Conservation (phyloP, 345 rosid species). For the Balakata baccata region DNA sequence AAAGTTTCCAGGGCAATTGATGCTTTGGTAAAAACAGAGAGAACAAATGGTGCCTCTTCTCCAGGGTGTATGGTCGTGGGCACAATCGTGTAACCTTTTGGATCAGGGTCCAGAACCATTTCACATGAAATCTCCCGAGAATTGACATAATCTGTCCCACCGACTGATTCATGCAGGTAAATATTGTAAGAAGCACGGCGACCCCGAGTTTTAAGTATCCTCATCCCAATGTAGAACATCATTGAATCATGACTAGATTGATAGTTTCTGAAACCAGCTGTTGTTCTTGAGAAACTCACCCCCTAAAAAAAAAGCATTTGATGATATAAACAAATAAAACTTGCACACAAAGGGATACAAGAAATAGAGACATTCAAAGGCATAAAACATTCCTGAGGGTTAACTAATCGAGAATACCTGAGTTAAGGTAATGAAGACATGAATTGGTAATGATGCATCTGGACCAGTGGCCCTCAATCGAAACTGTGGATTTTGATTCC, state of each 20-base stretch:
- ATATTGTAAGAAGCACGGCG: conserved; percentile 93
- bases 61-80: conserved; percentile 99
- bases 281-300: conserved; percentile 92
- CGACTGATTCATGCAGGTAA: conserved; percentile 96
- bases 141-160: conserved; percentile 99
- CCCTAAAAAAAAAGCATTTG: conserved; percentile 50
- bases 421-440: conserved; percentile 92
- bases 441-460: conserved; percentile 86
- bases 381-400: conserved; percentile 6
- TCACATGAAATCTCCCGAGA: conserved; percentile 99
- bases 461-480: conserved; percentile 83
- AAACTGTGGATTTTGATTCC: conserved; percentile 99
- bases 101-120: conserved; percentile 99
- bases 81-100: conserved; percentile 97
- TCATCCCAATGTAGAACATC: conserved; percentile 97
- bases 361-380: neutral
- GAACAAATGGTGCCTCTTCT: conserved; percentile 99
- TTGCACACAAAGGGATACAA: neutral
- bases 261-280: conserved; percentile 90
- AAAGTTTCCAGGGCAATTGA: conserved; percentile 76
- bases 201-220: conserved; percentile 98
- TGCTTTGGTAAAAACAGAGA: conserved; percentile 94
- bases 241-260: conserved; percentile 91
- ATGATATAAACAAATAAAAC: conserved; percentile 1
- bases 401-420: conserved; percentile 53